Evolutionary conservation across 2,329 filamentous ascomycete genomes (phyloP).

Genomic region (Aspergillus fijiensis): DNA sequence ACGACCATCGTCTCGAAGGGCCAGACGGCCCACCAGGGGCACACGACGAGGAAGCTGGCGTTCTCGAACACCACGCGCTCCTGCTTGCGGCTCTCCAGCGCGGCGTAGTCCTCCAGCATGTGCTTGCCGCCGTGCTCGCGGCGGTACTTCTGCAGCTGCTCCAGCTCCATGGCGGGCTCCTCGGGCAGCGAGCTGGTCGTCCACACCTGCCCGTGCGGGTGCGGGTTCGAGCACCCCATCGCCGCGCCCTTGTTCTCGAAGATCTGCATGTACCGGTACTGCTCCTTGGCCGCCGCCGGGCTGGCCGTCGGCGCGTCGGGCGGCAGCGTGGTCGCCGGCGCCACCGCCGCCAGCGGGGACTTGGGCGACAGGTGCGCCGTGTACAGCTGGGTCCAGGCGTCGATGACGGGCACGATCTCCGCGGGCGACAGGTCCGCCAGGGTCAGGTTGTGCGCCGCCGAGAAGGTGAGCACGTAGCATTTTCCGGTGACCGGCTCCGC

Average conservation of each 20-base stretch:
- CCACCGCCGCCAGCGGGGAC: constrained; percentile 60
- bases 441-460: constrained; percentile 83
- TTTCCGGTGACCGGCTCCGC: constrained; percentile 88
- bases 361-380: constrained; percentile 72
- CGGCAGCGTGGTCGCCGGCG: constrained; percentile 48
- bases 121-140: constrained; percentile 69
- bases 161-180: constrained; percentile 77
- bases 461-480: constrained; percentile 97
- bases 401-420: constrained; percentile 78
- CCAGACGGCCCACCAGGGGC: constrained; percentile 98
- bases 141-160: constrained; percentile 76
- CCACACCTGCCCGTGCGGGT: constrained; percentile 97
- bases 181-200: constrained; percentile 88
- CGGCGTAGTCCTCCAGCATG: constrained; percentile 81
- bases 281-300: constrained; percentile 61
- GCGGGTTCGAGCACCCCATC: constrained; percentile 98
- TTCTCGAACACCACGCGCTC: constrained; percentile 91
- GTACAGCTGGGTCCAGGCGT: constrained; percentile 92
- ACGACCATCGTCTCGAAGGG: constrained; percentile 94
- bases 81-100: constrained; percentile 74
- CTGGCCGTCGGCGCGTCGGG: constrained; percentile 47
- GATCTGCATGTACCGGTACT: constrained; percentile 97
- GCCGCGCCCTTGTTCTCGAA: constrained; percentile 98
- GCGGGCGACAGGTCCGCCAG: constrained; percentile 79
- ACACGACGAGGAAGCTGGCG: constrained; percentile 77